Evolutionary conservation across 2,329 filamentous ascomycete species (phyloP).

Genomic region (Ophiostoma novo-ulmi): DNA sequence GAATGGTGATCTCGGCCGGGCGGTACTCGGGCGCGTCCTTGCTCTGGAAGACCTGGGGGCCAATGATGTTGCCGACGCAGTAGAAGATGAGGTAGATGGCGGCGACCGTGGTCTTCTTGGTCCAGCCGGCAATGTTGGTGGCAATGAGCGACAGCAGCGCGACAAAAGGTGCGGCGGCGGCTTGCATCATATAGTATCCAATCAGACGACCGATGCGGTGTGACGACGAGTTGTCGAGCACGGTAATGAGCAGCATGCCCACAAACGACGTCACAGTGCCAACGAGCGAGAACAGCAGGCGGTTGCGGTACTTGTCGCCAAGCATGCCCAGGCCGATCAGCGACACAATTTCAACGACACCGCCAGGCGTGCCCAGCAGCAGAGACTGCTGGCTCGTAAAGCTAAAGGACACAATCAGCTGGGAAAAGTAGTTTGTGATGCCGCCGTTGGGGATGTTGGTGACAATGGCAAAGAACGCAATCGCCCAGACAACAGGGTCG

Average conservation of each 20-base stretch:
- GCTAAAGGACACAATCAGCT: slow-evolving; percentile 51
- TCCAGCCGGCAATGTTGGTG: slow-evolving; percentile 54
- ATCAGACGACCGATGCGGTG: slow-evolving; percentile 54
- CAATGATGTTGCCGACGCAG: slow-evolving; percentile 50
- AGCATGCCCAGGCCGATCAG: slow-evolving; percentile 39
- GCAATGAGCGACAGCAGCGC: slow-evolving; percentile 58
- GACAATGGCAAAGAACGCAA: slow-evolving; percentile 35
- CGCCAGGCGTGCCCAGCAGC: slow-evolving; percentile 60
- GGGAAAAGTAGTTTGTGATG: slow-evolving; percentile 39
- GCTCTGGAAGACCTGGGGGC: slow-evolving; percentile 53
- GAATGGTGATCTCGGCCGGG: slow-evolving; percentile 58
- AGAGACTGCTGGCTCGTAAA: slow-evolving; percentile 59
- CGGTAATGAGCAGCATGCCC: slow-evolving; percentile 60
- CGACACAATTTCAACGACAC: slow-evolving; percentile 52
- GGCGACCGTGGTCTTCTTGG: slow-evolving; percentile 55
- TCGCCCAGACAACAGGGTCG: slow-evolving; percentile 38
- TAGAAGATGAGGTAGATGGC: slow-evolving; percentile 50
- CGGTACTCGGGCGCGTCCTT: slow-evolving; percentile 55
- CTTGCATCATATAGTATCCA: slow-evolving; percentile 62
- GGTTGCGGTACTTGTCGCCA: slow-evolving; percentile 52
- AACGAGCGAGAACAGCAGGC: slow-evolving; percentile 38
- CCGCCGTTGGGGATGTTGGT: slow-evolving; percentile 38
- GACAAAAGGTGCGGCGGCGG: slow-evolving; percentile 58
- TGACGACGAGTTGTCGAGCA: slow-evolving; percentile 45
- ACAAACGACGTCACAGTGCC: slow-evolving; percentile 44